Evolutionary conservation across 495 filamentous ascomycete species (phyloP).

Genomic region (Daldinia vernicosa): DNA sequence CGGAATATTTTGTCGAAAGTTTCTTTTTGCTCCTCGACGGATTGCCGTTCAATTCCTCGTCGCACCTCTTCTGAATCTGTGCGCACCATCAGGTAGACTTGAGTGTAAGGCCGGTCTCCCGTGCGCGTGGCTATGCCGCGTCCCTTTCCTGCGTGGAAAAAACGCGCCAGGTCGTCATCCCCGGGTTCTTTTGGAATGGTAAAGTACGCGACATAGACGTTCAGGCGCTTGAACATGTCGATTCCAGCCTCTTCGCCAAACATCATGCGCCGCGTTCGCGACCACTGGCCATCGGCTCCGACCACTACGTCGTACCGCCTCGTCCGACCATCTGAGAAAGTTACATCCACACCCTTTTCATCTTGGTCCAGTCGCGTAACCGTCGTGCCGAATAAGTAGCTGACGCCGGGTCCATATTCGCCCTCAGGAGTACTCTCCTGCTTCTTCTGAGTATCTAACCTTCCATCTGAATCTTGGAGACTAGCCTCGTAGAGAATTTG

Average conservation of each 20-base stretch:
- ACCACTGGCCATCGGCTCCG: conserved; percentile 60
- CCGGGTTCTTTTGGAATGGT: conserved; percentile 1
- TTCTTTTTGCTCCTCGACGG: conserved; percentile 25
- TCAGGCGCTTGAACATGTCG: conserved; percentile 28
- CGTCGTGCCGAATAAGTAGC: conserved; percentile 31
- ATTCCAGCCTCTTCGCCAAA: conserved; percentile 41
- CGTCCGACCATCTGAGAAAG: conserved; percentile 48
- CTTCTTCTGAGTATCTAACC: background rate
- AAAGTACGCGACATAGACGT: conserved; percentile 35
- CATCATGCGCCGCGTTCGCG: conserved; percentile 52
- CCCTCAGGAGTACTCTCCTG: background rate
- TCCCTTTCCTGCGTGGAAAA: conserved; percentile 31
- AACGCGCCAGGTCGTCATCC: conserved; percentile 34
- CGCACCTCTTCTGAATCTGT: conserved; percentile 37
- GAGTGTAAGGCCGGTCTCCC: conserved; percentile 28
- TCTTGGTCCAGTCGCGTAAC: conserved; percentile 28
- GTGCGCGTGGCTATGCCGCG: conserved; percentile 16
- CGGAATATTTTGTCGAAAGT: conserved; percentile 25
- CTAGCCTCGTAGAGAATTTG: conserved; percentile 57
- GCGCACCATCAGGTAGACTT: conserved; percentile 37
- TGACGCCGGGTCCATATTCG: conserved; percentile 25
- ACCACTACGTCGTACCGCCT: conserved; percentile 58
- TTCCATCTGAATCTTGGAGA: conserved; percentile 49
- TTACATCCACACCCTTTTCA: conserved; percentile 30
- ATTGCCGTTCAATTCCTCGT: conserved; percentile 14